These are phyloP conservation scores for Peniophora sp. DNA, from an alignment of 1,284 basidiomycete species.

Conservation along the genomic window DNA sequence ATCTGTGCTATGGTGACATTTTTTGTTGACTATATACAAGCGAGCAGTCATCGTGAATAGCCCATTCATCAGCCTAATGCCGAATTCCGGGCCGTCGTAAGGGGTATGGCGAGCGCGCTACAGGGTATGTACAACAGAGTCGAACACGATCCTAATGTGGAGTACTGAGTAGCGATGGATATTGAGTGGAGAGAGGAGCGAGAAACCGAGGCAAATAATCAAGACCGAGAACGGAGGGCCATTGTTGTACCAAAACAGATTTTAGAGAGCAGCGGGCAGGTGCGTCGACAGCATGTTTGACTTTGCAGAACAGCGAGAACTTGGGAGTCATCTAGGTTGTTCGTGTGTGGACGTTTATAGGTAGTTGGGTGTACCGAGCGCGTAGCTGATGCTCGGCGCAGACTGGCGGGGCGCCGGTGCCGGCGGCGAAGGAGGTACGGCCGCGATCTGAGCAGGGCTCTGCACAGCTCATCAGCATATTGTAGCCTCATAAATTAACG, in stretches of 20 bases:
- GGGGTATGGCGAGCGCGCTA: no score
- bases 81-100: no score
- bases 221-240: no score
- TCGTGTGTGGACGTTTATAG: neutral
- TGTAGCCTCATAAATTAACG: neutral
- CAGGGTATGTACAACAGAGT: no score
- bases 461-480: neutral
- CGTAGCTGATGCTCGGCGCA: constrained; percentile 1
- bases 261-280: neutral
- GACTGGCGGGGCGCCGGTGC: neutral
- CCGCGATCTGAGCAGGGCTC: neutral
- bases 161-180: no score
- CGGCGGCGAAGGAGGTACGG: neutral
- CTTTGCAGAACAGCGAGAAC: neutral
- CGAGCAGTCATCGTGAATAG: no score
- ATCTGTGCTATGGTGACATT: no score
- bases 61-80: no score
- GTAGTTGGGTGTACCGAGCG: neutral
- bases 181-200: no score
- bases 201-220: no score
- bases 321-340: neutral
- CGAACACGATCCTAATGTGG: no score
- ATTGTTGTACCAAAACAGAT: neutral
- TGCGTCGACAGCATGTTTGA: neutral
- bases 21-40: no score